Conservation (phyloP, 2,329 filamentous ascomycete species). For the Fusarium irregulare region DNA sequence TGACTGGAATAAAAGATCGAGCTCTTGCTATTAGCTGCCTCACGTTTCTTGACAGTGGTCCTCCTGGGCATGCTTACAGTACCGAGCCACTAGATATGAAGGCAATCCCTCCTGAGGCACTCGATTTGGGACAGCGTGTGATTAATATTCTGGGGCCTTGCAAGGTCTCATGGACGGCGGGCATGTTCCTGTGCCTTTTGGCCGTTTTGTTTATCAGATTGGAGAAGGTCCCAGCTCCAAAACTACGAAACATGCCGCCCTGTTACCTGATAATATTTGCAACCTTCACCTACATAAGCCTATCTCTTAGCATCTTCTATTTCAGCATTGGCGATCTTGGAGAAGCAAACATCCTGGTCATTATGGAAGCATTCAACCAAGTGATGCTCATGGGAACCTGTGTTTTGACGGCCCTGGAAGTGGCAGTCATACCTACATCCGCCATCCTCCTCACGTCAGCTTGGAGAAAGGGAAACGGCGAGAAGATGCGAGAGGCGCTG, state of each 20-base stretch:
- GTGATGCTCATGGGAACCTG: not conserved
- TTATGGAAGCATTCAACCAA: not conserved
- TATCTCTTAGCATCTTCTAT: conserved; percentile 2
- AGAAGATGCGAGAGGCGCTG: not conserved
- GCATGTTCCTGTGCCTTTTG: not conserved
- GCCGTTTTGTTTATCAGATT: not conserved
- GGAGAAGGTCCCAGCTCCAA: not conserved
- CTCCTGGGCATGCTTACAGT: not conserved
- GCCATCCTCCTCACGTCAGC: accelerated
- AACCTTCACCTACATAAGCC: not conserved
- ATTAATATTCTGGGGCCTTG: conserved; percentile 8
- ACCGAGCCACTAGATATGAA: not conserved
- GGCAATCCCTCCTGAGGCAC: not conserved
- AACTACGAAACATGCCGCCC: not conserved
- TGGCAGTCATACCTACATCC: accelerated
- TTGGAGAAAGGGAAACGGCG: not conserved
- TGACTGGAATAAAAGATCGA: not conserved
- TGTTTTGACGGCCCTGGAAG: accelerated
- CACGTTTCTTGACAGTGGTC: not conserved
- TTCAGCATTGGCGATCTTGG: not conserved
- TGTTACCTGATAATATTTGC: not conserved
- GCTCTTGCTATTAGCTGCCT: conserved; percentile 16
- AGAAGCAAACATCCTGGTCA: not conserved
- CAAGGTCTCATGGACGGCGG: not conserved
- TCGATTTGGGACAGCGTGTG: not conserved